Percentiles rank a stretch among this genome's conserved stretches.
Conservation (phyloP, 2,329 filamentous ascomycete genomes). For the Sporothrix humicola region DNA sequence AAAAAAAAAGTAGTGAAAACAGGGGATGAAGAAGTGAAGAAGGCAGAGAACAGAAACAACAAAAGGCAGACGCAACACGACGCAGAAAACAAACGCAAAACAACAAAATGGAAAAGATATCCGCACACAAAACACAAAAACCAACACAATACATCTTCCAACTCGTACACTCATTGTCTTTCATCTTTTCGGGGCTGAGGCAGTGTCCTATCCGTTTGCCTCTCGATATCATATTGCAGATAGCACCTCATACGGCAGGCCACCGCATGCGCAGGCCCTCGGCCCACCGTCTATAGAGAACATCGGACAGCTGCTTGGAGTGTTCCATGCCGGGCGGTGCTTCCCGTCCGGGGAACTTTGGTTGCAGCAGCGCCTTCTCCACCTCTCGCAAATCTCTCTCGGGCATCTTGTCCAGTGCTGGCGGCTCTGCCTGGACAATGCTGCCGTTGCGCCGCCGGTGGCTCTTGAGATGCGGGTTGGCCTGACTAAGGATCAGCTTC, state of each 20-base stretch:
- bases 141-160: conserved; percentile 5
- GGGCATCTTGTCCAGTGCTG: conserved; percentile 46
- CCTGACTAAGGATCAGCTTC: conserved; percentile 78
- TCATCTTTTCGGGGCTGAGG: background rate
- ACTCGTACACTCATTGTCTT: background rate
- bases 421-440: conserved; percentile 42
- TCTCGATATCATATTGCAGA: too few species aligned
- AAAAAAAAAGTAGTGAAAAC: conserved; percentile 20
- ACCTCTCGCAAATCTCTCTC: conserved; percentile 53
- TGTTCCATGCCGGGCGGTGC: conserved; percentile 83
- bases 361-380: conserved; percentile 56
- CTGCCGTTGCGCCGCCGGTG: conserved; percentile 69
- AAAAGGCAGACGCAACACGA: background rate
- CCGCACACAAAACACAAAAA: conserved; percentile 28
- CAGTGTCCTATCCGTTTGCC: conserved; percentile 9
- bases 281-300: conserved; percentile 88
- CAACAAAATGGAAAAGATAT: conserved; percentile 17
- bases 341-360: conserved; percentile 61
- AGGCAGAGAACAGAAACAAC: background rate
- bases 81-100: background rate
- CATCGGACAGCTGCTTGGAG: conserved; percentile 84
- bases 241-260: conserved; percentile 38
- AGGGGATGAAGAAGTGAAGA: background rate
- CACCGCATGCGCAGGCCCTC: conserved; percentile 70
- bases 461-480: conserved; percentile 83